A percentile compares a stretch with the other conserved stretches of the same genome.
These are phyloP conservation scores for Naumovozyma dairenensis DNA, from an alignment of 805 yeast species.

Conservation along the genomic window DNA sequence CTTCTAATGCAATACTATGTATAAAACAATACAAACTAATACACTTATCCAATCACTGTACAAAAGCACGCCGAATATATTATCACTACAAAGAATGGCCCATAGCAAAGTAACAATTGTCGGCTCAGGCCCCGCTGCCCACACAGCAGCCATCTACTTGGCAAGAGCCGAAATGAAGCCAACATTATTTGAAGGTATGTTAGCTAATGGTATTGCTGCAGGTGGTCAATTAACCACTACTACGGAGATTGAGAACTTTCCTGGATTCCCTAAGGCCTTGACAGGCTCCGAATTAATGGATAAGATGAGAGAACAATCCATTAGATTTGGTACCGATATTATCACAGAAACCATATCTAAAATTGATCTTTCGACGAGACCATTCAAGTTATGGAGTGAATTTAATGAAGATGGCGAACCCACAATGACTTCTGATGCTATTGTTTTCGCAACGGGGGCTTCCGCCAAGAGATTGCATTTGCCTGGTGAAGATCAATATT, in stretches of 20 bases:
- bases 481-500: conserved; percentile 95
- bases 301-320: conserved; percentile 82
- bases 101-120: conserved; percentile 79
- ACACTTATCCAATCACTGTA: too few species aligned
- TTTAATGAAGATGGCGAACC: conserved; percentile 88
- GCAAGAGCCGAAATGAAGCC: conserved; percentile 96
- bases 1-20: too few species aligned
- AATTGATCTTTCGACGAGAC: conserved; percentile 77
- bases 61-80: too few species aligned
- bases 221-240: conserved; percentile 99
- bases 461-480: conserved; percentile 88
- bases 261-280: conserved; percentile 94
- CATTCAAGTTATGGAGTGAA: conserved; percentile 96
- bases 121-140: conserved; percentile 99
- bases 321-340: conserved; percentile 82
- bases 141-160: conserved; percentile 95
- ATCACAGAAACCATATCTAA: conserved; percentile 93
- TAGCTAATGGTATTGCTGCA: conserved; percentile 95
- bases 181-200: conserved; percentile 85
- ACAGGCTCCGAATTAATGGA: conserved; percentile 87
- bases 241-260: conserved; percentile 96
- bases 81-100: conserved; percentile 64
- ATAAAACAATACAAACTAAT: too few species aligned
- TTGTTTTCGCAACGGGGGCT: conserved; percentile 95
- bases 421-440: conserved; percentile 83